These are phyloP conservation scores for Monosporascus sp. DNA, from an alignment of 2,329 filamentous ascomycete genomes.

Conservation along the genomic window DNA sequence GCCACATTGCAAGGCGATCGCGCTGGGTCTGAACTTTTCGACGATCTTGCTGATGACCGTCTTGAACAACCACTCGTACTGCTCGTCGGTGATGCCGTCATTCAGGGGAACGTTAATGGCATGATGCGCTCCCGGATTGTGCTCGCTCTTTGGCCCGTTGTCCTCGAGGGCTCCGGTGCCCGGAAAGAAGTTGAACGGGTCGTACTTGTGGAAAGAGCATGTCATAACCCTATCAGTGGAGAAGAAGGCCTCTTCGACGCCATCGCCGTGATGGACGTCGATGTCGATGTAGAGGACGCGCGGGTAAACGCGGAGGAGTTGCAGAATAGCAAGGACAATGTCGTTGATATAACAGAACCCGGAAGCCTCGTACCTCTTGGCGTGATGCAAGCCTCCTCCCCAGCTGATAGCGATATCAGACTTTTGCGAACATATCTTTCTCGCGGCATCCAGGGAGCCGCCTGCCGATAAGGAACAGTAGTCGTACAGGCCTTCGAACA, in stretches of 20 bases:
- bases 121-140: conserved; percentile 84
- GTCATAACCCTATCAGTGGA: conserved; percentile 88
- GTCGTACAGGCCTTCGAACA: conserved; percentile 92
- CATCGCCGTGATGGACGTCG: conserved; percentile 87
- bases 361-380: conserved; percentile 87
- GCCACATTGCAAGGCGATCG: conserved; percentile 92
- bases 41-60: conserved; percentile 73
- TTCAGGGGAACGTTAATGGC: conserved; percentile 85
- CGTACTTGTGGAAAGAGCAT: conserved; percentile 94
- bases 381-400: conserved; percentile 94
- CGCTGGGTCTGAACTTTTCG: conserved; percentile 77
- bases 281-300: conserved; percentile 94
- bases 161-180: conserved; percentile 84
- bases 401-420: conserved; percentile 96
- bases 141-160: conserved; percentile 75
- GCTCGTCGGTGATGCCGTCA: conserved; percentile 85
- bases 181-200: conserved; percentile 77
- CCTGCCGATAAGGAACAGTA: conserved; percentile 94
- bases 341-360: conserved; percentile 99
- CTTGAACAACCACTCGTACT: conserved; percentile 83
- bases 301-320: conserved; percentile 74
- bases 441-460: conserved; percentile 82
- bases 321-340: conserved; percentile 88
- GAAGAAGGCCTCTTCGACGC: conserved; percentile 87
- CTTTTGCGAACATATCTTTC: conserved; percentile 79